A percentile compares a stretch with the other conserved stretches of the same genome.
phyloP scores from a whole-genome alignment of 2,329 filamentous ascomycete genomes.

The Penicillium aurantiogriseum region DNA sequence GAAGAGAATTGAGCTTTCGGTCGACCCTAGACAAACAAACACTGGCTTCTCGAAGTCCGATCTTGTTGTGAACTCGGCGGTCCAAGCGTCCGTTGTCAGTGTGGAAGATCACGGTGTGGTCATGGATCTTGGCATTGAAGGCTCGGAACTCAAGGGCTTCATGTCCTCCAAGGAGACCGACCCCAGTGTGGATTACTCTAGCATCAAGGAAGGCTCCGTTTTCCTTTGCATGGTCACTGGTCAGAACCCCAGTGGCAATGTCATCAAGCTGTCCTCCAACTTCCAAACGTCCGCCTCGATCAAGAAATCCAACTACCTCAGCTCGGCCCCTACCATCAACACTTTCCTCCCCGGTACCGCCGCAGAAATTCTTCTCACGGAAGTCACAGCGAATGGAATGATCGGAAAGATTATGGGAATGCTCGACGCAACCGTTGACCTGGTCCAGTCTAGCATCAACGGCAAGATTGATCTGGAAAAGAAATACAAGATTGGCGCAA shows the following conservation, averaged over 20 bases:
- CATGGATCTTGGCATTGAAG: conserved; percentile 82
- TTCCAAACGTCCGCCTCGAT: conserved; percentile 66
- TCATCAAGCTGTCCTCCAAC: conserved; percentile 80
- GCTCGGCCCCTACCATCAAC: conserved; percentile 80
- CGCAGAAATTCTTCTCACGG: conserved; percentile 78
- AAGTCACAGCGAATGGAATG: conserved; percentile 71
- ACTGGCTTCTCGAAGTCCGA: conserved; percentile 69
- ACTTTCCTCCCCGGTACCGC: conserved; percentile 89
- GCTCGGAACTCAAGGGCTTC: conserved; percentile 71
- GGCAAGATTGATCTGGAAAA: conserved; percentile 68
- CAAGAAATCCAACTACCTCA: conserved; percentile 64
- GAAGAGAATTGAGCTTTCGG: conserved; percentile 80
- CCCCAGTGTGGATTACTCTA: conserved; percentile 60
- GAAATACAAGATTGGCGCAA: conserved; percentile 79
- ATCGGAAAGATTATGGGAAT: conserved; percentile 88
- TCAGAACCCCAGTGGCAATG: conserved; percentile 73
- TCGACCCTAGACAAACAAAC: conserved; percentile 78
- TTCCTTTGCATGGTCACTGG: conserved; percentile 79
- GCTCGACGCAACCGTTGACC: conserved; percentile 84
- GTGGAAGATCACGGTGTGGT: conserved; percentile 95
- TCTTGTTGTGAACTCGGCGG: conserved; percentile 69
- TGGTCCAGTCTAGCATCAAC: conserved; percentile 81
- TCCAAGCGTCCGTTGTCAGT: conserved; percentile 85
- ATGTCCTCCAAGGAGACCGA: conserved; percentile 81
- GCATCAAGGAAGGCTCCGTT: conserved; percentile 77